Conservation (phyloP, 2,329 filamentous ascomycete genomes). For the Aspergillus chevalieri region DNA sequence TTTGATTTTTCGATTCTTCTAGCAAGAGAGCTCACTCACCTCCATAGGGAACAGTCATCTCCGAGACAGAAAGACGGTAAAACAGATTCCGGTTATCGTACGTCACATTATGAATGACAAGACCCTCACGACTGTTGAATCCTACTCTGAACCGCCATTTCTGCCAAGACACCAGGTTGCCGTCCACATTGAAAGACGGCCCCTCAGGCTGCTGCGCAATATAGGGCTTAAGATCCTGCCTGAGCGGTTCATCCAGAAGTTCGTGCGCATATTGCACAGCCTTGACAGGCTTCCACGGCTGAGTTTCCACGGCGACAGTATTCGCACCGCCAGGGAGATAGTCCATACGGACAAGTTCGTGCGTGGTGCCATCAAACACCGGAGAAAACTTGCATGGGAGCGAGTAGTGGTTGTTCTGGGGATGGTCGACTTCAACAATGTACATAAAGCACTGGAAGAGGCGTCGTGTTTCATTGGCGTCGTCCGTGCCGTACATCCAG, state of each 20-base stretch:
- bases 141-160: slow-evolving; percentile 59
- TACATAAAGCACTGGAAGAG: slow-evolving; percentile 39
- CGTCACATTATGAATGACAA: slow-evolving; percentile 61
- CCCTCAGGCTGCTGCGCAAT: slow-evolving; percentile 61
- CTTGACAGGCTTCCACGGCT: slow-evolving; percentile 52
- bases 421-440: slow-evolving; percentile 27
- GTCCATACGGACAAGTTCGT: slow-evolving; percentile 64
- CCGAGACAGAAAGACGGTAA: slow-evolving; percentile 60
- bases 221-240: slow-evolving; percentile 58
- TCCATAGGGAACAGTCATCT: slow-evolving; percentile 54
- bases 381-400: slow-evolving; percentile 32
- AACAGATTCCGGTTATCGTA: slow-evolving; percentile 61
- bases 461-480: slow-evolving; percentile 32
- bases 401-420: slow-evolving; percentile 33
- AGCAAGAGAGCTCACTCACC: slow-evolving; percentile 17
- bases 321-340: slow-evolving; percentile 62
- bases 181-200: slow-evolving; percentile 55
- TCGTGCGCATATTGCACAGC: slow-evolving; percentile 55
- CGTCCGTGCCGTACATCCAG: slow-evolving; percentile 61
- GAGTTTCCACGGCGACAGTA: slow-evolving; percentile 49
- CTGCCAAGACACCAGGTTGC: slow-evolving; percentile 57
- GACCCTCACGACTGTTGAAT: slow-evolving; percentile 59
- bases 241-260: slow-evolving; percentile 55
- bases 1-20: neutral
- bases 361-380: slow-evolving; percentile 52